A percentile compares a stretch with the other conserved stretches of the same genome.
phyloP scores from a whole-genome alignment of 768 basidiomycete genomes.

The Hortiboletus campestris region DNA sequence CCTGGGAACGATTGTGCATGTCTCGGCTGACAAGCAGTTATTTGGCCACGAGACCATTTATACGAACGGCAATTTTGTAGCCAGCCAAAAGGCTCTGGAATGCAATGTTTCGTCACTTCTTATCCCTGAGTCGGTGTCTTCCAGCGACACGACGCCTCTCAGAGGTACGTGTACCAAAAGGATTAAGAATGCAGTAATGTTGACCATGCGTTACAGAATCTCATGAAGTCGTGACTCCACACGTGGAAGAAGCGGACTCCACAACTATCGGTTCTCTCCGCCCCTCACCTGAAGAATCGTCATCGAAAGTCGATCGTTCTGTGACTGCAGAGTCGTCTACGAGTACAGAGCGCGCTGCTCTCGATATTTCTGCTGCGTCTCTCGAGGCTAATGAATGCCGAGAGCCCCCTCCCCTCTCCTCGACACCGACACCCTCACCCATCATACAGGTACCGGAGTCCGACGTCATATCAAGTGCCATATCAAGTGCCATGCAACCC shows the following conservation, averaged over 20 bases:
- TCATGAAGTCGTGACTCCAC: slow-evolving; percentile 7
- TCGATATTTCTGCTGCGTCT: slow-evolving; percentile 7
- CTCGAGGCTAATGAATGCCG: slow-evolving; percentile 4
- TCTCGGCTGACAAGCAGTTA: slow-evolving; percentile 14
- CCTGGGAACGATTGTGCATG: slow-evolving; percentile 17
- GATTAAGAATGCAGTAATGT: neutral
- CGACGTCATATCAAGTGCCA: slow-evolving; percentile 10
- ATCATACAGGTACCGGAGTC: slow-evolving; percentile 9
- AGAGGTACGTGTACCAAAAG: slow-evolving; percentile 16
- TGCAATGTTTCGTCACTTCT: slow-evolving; percentile 11
- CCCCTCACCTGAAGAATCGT: slow-evolving; percentile 4
- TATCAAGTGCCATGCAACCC: slow-evolving; percentile 8
- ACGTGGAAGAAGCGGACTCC: slow-evolving; percentile 12
- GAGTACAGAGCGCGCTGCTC: slow-evolving; percentile 10
- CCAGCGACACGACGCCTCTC: slow-evolving; percentile 1
- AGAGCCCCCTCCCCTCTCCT: slow-evolving; percentile 8
- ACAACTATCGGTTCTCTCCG: slow-evolving; percentile 1
- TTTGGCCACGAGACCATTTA: slow-evolving; percentile 24
- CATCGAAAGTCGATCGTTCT: slow-evolving; percentile 3
- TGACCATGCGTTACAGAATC: slow-evolving; percentile 20
- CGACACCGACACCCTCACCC: slow-evolving; percentile 12
- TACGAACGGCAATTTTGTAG: slow-evolving; percentile 18
- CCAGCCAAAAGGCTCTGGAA: slow-evolving; percentile 12
- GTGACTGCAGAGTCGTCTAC: slow-evolving; percentile 3
- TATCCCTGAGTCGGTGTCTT: slow-evolving; percentile 8